phyloP scores from a whole-genome alignment of 2,329 filamentous ascomycete species.

The Neofusicoccum sp. region DNA sequence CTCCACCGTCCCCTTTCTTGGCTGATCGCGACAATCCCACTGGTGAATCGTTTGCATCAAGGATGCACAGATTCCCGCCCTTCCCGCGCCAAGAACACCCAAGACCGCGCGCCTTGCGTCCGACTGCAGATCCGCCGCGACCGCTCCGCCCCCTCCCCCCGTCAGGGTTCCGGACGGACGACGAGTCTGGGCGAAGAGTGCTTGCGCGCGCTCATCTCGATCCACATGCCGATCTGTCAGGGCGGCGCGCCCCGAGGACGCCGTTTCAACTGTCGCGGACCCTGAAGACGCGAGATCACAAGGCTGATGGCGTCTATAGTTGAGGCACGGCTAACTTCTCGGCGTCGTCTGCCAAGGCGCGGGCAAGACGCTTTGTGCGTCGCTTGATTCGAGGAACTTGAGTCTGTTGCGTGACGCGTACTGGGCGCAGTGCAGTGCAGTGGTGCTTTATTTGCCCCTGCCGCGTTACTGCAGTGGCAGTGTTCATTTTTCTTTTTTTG shows the following conservation, averaged over 20 bases:
- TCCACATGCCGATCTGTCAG: not conserved
- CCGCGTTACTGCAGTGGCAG: too few species aligned
- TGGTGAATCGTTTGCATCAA: not conserved
- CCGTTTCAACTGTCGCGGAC: too few species aligned
- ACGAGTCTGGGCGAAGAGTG: not conserved
- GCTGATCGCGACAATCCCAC: not conserved
- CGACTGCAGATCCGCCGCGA: not conserved
- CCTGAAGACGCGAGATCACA: not conserved
- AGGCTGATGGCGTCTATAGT: not conserved
- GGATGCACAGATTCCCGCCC: not conserved
- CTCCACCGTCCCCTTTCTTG: conserved; percentile 1
- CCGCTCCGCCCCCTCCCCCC: not conserved
- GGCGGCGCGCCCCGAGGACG: not conserved
- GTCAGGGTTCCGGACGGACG: not conserved
- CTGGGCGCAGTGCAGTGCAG: not conserved
- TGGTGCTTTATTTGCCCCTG: too few species aligned
- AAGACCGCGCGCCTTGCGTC: not conserved
- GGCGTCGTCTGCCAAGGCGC: not conserved
- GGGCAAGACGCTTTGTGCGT: not conserved
- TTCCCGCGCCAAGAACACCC: conserved; percentile 11
- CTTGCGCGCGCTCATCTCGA: not conserved
- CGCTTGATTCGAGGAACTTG: too few species aligned
- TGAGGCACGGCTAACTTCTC: not conserved
- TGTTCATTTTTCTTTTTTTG: too few species aligned
- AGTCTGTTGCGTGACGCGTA: not conserved